These are phyloP conservation scores for Sindora glabra DNA, from an alignment of 306 rosid species.

Conservation along the genomic window DNA sequence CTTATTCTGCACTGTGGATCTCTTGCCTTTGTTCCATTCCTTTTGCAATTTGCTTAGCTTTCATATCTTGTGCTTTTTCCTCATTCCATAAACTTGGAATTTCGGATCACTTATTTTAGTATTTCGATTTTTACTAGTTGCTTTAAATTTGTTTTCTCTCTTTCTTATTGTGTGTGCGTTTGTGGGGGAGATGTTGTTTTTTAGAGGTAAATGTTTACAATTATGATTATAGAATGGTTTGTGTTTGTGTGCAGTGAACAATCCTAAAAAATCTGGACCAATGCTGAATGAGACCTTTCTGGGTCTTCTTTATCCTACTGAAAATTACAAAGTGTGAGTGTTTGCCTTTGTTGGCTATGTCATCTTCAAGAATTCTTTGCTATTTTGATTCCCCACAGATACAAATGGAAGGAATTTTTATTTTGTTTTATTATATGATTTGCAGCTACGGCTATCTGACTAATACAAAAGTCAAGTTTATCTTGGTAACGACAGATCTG, in stretches of 20 bases:
- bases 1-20: neutral
- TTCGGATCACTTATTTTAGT: neutral
- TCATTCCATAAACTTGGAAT: neutral
- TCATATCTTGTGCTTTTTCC: neutral
- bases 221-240: slow-evolving; percentile 8
- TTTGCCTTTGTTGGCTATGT: neutral
- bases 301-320: slow-evolving; percentile 90
- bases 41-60: neutral
- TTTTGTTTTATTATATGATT: neutral
- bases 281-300: slow-evolving; percentile 85
- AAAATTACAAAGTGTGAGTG: slow-evolving; percentile 92
- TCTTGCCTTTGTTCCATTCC: neutral
- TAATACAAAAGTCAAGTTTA: slow-evolving; percentile 92
- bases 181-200: no score
- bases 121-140: neutral
- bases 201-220: no score
- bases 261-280: slow-evolving; percentile 80
- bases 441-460: slow-evolving; percentile 89
- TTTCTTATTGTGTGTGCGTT: neutral
- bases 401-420: neutral
- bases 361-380: neutral
- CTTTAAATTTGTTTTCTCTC: neutral
- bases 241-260: slow-evolving; percentile 54
- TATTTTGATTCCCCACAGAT: neutral
- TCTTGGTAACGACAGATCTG: slow-evolving; percentile 84